Percentiles rank a stretch among this genome's conserved stretches.
phyloP scores from a whole-genome alignment of 768 basidiomycete genomes.

The Leucogyrophana mollusca region DNA sequence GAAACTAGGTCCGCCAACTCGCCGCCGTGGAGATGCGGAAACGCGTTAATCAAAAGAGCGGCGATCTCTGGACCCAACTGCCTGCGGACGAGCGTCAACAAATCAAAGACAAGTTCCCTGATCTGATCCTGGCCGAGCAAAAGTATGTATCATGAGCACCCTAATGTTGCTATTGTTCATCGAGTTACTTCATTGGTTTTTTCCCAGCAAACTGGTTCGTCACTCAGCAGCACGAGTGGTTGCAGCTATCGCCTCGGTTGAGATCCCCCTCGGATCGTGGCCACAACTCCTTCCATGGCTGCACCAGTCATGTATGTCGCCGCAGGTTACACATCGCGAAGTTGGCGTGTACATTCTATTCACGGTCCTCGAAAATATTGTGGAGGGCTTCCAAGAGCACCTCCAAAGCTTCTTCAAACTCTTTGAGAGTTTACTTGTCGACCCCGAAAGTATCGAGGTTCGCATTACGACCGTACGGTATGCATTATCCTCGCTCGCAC shows the following conservation, averaged over 20 bases:
- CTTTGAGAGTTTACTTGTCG: conserved; percentile 67
- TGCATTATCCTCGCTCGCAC: conserved; percentile 9
- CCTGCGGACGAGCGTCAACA: conserved; percentile 66
- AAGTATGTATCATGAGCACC: conserved; percentile 48
- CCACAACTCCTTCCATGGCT: conserved; percentile 86
- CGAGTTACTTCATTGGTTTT: conserved; percentile 9
- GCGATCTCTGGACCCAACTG: conserved; percentile 77
- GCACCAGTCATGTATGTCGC: conserved; percentile 69
- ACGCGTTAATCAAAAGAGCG: conserved; percentile 78
- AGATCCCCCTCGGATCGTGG: conserved; percentile 81
- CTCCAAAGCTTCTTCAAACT: conserved; percentile 75
- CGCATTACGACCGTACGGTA: conserved; percentile 86
- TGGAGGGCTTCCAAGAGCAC: conserved; percentile 84
- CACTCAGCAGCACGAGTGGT: conserved; percentile 92
- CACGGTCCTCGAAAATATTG: conserved; percentile 88
- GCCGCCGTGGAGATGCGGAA: conserved; percentile 97
- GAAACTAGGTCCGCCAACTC: conserved; percentile 84
- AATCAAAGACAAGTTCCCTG: conserved; percentile 83
- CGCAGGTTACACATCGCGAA: conserved; percentile 78
- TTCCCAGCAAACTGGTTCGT: conserved; percentile 78
- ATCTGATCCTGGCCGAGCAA: conserved; percentile 73
- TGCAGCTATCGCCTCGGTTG: conserved; percentile 88
- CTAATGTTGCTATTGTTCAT: background rate
- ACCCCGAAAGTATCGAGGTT: conserved; percentile 88
- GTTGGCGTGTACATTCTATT: conserved; percentile 87